Evolutionary conservation across 768 basidiomycete species (phyloP).

Genomic region (Mrakia gelida): DNA sequence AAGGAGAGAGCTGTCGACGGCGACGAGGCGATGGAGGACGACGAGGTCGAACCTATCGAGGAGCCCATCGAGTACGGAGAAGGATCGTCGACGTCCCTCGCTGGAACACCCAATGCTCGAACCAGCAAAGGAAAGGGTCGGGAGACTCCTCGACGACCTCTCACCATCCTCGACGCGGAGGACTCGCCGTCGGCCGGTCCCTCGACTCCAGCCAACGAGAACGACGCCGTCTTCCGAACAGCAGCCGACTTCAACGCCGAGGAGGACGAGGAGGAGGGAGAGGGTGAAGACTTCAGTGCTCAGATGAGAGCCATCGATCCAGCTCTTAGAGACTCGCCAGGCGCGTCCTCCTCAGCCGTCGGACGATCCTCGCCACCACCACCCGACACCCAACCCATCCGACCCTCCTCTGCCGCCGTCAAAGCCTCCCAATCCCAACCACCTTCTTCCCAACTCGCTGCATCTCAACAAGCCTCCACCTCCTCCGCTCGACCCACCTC

Average conservation of each 20-base stretch:
- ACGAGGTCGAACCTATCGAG: constrained; percentile 33
- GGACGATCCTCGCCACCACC: not conserved
- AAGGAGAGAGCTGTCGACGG: constrained; percentile 4
- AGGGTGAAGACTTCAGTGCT: not conserved
- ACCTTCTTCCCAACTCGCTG: constrained; percentile 2
- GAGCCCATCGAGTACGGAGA: constrained; percentile 34
- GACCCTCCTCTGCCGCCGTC: not conserved
- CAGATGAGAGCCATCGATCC: not conserved
- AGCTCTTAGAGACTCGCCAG: not conserved
- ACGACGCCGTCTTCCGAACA: constrained; percentile 25
- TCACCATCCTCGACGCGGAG: not conserved
- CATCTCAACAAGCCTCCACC: not conserved
- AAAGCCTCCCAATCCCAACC: not conserved
- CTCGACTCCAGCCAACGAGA: not conserved
- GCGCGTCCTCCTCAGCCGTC: not conserved
- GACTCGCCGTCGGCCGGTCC: constrained; percentile 7
- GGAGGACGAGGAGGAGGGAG: constrained; percentile 39
- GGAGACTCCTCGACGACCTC: not conserved
- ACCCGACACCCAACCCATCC: not conserved
- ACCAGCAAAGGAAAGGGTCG: constrained; percentile 45
- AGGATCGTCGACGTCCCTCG: not conserved
- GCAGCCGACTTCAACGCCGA: constrained; percentile 23
- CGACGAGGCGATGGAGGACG: constrained; percentile 30
- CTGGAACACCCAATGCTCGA: not conserved
- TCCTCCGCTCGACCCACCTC: not conserved